These are phyloP conservation scores for Diplodia corticola DNA, from an alignment of 2,329 filamentous ascomycete species.

Conservation along the genomic window DNA sequence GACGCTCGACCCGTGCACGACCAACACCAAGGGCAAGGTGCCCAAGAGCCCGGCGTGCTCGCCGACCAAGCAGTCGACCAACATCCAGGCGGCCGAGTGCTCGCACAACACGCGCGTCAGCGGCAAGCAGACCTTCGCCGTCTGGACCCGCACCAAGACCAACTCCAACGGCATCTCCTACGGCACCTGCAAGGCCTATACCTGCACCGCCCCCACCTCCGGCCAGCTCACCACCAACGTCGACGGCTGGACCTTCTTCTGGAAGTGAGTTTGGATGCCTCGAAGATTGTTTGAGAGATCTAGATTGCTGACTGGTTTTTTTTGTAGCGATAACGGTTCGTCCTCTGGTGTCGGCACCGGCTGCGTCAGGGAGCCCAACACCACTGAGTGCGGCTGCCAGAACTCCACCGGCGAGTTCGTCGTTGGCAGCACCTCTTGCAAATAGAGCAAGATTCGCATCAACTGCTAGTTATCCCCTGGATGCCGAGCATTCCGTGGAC, in stretches of 20 bases:
- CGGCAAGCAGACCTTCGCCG: conserved; percentile 42
- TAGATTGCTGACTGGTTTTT: background rate
- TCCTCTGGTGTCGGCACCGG: conserved; percentile 30
- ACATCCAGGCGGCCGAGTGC: conserved; percentile 48
- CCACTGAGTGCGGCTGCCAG: conserved; percentile 13
- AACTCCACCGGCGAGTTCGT: conserved; percentile 11
- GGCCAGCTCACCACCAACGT: background rate
- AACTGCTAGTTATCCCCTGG: background rate
- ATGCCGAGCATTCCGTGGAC: no score
- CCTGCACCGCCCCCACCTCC: conserved; percentile 4
- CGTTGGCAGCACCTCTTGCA: conserved; percentile 1
- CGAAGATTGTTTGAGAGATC: no score
- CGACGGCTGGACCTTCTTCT: conserved; percentile 20
- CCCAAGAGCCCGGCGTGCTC: conserved; percentile 28
- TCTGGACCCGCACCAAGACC: conserved; percentile 42
- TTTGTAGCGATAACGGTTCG: conserved; percentile 26
- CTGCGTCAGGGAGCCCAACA: conserved; percentile 32
- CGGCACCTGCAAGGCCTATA: conserved; percentile 41
- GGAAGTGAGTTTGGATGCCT: background rate
- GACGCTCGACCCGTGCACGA: conserved; percentile 40
- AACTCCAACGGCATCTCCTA: conserved; percentile 47
- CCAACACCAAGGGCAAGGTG: conserved; percentile 41
- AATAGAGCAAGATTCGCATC: background rate
- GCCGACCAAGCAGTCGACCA: conserved; percentile 36
- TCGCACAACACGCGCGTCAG: conserved; percentile 43